Evolutionary conservation across 257 asterid species (phyloP), one percentile per base, ranked within the genome.

Genomic region (Penstemon davidsonii): DNA sequence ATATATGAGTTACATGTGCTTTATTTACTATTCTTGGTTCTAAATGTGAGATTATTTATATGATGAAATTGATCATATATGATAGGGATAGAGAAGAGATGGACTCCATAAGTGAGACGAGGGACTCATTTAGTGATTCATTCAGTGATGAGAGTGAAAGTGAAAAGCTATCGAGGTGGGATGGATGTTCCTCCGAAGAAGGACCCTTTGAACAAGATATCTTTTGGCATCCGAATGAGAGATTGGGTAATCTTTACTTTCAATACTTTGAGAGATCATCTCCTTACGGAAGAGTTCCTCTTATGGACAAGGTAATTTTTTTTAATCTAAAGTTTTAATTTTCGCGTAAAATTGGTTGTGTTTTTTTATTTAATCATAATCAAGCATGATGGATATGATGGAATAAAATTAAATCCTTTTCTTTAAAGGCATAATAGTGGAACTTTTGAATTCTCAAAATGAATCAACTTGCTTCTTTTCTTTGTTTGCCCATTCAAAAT

Each of bases 221-320:
- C 70, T 77, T 73, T 10, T 70, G 80, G 79, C 81, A 72, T 67
- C 79, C 67, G 4, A 81, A 79, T 53, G 85, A 85, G 45, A 81
- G 83, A 79, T 73, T 81, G 81, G 91, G 91, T 19, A 75, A 83
- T 72, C 95, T 77, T 66, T 87, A 87, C 73, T 78, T 83, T 66
- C 89, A 85, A 64, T 85, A 85, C 74, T 85, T 87, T 13, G 95
- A 87, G 82, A 72, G 80, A 70, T 75, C 87, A 40, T 81, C 91
- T 15, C 95, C 95, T 4, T 87, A 87, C n/a, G 86, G 84, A 65
- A 79, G 95, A 76, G 88, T 83, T 66, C 95, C 95, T 62, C 84
- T 87, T 36, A 78, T 72, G 65, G 95, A 85, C 73, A 87, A 85
- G 95, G 95, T 87, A 79, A 69, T 43, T 44, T 15, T 37, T 40